Conservation (phyloP, 345 rosid genomes). For the Reutealis trisperma region DNA sequence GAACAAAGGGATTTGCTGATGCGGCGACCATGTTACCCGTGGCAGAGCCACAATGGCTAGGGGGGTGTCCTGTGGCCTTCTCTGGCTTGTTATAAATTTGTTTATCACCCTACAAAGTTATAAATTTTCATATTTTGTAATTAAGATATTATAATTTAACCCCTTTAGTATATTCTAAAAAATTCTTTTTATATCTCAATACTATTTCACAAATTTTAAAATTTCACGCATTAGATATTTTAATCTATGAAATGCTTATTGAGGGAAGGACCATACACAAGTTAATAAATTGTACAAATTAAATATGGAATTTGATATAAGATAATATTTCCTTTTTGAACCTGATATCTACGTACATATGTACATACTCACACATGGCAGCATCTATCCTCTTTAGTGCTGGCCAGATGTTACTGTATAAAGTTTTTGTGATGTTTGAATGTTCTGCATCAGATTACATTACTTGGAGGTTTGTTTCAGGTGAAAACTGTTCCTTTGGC, state of each 20-base stretch:
- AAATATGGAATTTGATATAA: background rate
- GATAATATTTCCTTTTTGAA: too few species aligned
- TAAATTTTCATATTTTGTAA: too few species aligned
- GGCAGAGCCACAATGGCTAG: too few species aligned
- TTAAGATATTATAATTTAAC: too few species aligned
- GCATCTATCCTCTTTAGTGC: background rate
- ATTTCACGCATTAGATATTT: background rate
- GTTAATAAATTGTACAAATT: too few species aligned
- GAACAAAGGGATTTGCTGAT: background rate
- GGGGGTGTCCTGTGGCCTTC: too few species aligned
- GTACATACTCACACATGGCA: background rate
- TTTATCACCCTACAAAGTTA: too few species aligned
- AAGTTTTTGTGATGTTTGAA: background rate
- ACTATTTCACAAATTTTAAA: background rate
- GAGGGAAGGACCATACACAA: background rate
- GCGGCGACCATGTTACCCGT: too few species aligned
- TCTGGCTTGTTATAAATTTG: too few species aligned
- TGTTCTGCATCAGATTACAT: background rate
- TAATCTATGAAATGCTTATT: background rate
- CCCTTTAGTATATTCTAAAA: background rate
- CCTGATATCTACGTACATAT: too few species aligned
- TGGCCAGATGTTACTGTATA: background rate
- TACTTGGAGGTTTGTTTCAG: constrained; percentile 42
- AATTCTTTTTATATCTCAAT: too few species aligned
- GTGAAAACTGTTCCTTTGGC: constrained; percentile 77